A percentile compares a stretch with the other conserved stretches of the same genome.
Evolutionary conservation across 139 green algal genomes (phyloP).

Genomic region (Trebouxia sp.): DNA sequence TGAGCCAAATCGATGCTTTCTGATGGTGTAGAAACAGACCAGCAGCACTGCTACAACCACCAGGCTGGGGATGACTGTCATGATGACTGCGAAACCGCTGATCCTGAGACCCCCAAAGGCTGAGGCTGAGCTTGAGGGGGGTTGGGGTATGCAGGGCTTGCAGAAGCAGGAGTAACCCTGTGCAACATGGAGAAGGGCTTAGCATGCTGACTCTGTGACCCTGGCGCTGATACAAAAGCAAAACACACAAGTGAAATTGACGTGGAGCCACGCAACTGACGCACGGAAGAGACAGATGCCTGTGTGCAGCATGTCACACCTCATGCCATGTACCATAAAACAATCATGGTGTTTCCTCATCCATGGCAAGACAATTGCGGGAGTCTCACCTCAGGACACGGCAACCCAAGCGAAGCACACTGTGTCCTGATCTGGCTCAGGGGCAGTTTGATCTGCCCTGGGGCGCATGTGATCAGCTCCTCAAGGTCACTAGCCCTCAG

Average conservation of each 20-base stretch:
- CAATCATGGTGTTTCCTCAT: too few relatives aligned
- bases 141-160: neutral
- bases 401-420: neutral
- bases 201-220: too few relatives aligned
- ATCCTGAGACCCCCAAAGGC: conserved; percentile 5
- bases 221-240: too few relatives aligned
- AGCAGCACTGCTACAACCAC: neutral
- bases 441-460: conserved; percentile 9
- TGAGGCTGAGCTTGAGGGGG: neutral
- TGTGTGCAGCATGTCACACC: neutral
- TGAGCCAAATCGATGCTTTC: neutral
- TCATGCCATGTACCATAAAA: too few relatives aligned
- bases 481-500: neutral
- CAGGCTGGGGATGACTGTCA: neutral
- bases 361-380: too few relatives aligned
- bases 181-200: neutral
- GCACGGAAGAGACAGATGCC: too few relatives aligned
- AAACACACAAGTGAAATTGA: too few relatives aligned
- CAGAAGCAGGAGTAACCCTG: neutral
- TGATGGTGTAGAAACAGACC: conserved; percentile 5
- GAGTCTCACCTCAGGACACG: neutral
- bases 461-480: neutral
- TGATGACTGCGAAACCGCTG: neutral
- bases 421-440: neutral
- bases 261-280: too few relatives aligned